Conservation (phyloP, 352 stramenopile species). For the Blastocystis sp. region DNA sequence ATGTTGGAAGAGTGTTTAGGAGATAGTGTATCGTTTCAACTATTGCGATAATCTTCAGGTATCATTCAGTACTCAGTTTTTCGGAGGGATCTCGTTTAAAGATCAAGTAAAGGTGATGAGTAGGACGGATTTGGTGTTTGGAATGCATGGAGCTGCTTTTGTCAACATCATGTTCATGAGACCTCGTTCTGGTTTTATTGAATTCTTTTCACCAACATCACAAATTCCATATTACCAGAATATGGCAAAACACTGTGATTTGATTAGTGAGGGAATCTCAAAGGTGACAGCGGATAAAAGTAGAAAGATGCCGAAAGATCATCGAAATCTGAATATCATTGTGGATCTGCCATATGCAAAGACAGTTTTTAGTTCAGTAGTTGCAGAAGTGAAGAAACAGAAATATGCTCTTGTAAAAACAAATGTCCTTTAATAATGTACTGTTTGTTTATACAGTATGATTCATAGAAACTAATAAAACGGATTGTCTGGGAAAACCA, state of each 20-base stretch:
- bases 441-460: background rate
- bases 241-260: background rate
- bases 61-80: background rate
- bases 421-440: slow-evolving; percentile 17
- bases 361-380: background rate
- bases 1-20: background rate
- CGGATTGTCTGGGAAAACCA: slow-evolving; percentile 20
- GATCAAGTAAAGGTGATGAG: slow-evolving; percentile 9
- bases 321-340: slow-evolving; percentile 16
- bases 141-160: slow-evolving; percentile 6
- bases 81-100: background rate
- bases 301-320: background rate
- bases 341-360: background rate
- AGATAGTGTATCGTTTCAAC: background rate
- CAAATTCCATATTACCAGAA: background rate
- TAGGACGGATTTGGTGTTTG: background rate
- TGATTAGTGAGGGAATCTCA: background rate
- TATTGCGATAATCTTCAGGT: background rate
- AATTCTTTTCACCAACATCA: background rate
- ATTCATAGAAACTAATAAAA: background rate
- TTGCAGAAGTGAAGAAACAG: background rate
- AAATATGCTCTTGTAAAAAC: background rate
- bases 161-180: slow-evolving; percentile 48
- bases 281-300: background rate
- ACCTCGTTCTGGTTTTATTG: slow-evolving; percentile 25